These are phyloP conservation scores for Pichia sp. DNA, from an alignment of 1,139 yeast genomes.

Conservation along the genomic window DNA sequence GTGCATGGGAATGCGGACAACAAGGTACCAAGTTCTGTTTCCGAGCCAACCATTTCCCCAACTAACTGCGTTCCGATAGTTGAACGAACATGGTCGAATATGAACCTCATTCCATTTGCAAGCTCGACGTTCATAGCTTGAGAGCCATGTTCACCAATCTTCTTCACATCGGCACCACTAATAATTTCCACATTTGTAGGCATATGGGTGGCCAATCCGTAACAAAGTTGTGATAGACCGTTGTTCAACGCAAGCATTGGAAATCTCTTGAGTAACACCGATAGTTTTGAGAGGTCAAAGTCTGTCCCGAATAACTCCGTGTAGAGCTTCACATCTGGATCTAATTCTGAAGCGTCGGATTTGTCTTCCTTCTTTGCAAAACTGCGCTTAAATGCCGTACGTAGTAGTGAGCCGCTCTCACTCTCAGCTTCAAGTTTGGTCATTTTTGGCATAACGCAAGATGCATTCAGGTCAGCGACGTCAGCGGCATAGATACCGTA, in stretches of 20 bases:
- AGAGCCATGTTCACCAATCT: conserved; percentile 3
- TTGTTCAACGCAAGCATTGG: conserved; percentile 39
- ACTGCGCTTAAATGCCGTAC: conserved; percentile 13
- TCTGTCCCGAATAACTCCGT: conserved; percentile 23
- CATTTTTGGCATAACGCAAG: conserved; percentile 46
- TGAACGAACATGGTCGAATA: conserved; percentile 49
- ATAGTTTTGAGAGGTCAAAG: no score
- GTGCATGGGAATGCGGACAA: conserved; percentile 37
- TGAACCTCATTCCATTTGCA: conserved; percentile 22
- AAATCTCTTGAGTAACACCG: conserved; percentile 32
- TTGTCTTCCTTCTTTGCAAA: background rate
- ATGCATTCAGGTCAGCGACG: conserved; percentile 55
- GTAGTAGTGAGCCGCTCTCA: conserved; percentile 49
- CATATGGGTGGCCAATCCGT: conserved; percentile 30
- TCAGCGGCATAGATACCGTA: conserved; percentile 95
- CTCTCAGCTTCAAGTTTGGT: conserved; percentile 48
- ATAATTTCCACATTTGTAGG: conserved; percentile 35
- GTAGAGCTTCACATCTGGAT: conserved; percentile 26
- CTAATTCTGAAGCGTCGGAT: conserved; percentile 1
- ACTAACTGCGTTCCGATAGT: conserved; percentile 39
- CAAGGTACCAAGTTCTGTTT: conserved; percentile 13
- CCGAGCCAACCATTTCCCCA: conserved; percentile 6
- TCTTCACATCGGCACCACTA: conserved; percentile 16
- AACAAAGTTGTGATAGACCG: conserved; percentile 52
- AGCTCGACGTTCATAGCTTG: no score